Evolutionary conservation across 139 green algal species (phyloP), one percentile per base, ranked within the genome.

Genomic region (Chlorella sp.): DNA sequence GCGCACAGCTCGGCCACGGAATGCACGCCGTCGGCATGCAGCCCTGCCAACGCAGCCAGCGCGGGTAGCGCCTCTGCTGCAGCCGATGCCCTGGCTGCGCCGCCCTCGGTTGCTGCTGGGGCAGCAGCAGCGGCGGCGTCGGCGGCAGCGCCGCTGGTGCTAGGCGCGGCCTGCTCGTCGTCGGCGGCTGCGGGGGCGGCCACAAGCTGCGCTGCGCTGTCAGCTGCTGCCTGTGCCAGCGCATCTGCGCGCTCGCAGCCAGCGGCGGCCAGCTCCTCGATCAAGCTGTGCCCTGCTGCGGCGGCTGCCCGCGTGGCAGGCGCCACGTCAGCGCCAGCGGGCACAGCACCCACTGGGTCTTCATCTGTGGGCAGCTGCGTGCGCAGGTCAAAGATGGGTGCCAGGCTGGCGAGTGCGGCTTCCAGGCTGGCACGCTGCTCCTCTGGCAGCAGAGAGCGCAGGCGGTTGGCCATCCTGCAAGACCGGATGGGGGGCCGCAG

Each of bases 381-480:
- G 16, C 18, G 4, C 53, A 90, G 37, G 40, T 90, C 87, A 71
- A 90, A 86, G 15, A 90, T 2, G 0, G 87, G 87, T 1, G 61
- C 78, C 78, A 90, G 79, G 37, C 18, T 32, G 19, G 79, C 87
- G 4, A 90, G 87, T 0, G 61, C 40, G 18, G n/a, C 24, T 42
- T 90, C 87, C 78, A 90, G 64, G 12, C 11, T 14, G 22, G 28
- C 32, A 16, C 79, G 60, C 61, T 81, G 28, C 19, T 86, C 87
- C 32, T 86, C 79, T 21, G 87, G 61, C 87, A 90, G 40, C 79
- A 76, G 36, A 0, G 87, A 64, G 5, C 87, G 78, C 79, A 90
- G 22, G 78, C 87, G 78, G 79, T 90, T 90, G 78, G 76, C 78
- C 37, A 90, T 28, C 64, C 87, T 90, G 87, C 39, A 40, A 5